These are phyloP conservation scores for Perilla frutescens DNA, from an alignment of 257 asterid genomes.

Conservation along the genomic window DNA sequence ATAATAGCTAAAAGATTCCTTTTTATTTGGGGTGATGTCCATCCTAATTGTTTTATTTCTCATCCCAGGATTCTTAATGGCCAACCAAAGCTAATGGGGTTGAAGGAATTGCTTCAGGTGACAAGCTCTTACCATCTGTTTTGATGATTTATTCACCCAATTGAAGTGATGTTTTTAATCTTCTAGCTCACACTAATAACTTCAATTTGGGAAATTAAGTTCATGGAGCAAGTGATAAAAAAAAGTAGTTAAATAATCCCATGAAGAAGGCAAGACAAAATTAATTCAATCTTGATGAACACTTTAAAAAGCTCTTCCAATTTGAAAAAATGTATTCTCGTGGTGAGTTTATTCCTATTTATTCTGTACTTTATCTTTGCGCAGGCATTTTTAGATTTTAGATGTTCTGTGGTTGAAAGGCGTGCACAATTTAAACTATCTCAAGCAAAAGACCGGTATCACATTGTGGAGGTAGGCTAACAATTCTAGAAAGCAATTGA, in stretches of 20 bases:
- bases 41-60: slow-evolving; percentile 24
- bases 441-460: slow-evolving; percentile 89
- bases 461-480: slow-evolving; percentile 83
- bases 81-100: slow-evolving; percentile 93
- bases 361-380: slow-evolving; percentile 26
- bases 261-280: slow-evolving; percentile 19
- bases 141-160: slow-evolving; percentile 23
- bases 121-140: slow-evolving; percentile 28
- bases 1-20: background rate
- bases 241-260: background rate
- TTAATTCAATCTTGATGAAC: slow-evolving; percentile 31
- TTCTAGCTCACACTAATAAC: slow-evolving; percentile 14
- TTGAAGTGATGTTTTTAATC: slow-evolving; percentile 25
- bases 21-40: background rate
- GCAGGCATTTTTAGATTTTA: slow-evolving; percentile 94
- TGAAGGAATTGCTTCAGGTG: slow-evolving; percentile 98
- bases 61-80: slow-evolving; percentile 84
- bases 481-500: slow-evolving; percentile 25
- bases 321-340: slow-evolving; percentile 7
- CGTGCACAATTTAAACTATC: slow-evolving; percentile 81
- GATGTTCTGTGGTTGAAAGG: slow-evolving; percentile 93
- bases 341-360: slow-evolving; percentile 8
- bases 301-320: slow-evolving; percentile 19
- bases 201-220: slow-evolving; percentile 18
- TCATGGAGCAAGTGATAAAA: slow-evolving; percentile 16